Evolutionary conservation across 2,329 filamentous ascomycete genomes (phyloP), one percentile per base, ranked within the genome.

Genomic region (Akanthomyces muscarius): DNA sequence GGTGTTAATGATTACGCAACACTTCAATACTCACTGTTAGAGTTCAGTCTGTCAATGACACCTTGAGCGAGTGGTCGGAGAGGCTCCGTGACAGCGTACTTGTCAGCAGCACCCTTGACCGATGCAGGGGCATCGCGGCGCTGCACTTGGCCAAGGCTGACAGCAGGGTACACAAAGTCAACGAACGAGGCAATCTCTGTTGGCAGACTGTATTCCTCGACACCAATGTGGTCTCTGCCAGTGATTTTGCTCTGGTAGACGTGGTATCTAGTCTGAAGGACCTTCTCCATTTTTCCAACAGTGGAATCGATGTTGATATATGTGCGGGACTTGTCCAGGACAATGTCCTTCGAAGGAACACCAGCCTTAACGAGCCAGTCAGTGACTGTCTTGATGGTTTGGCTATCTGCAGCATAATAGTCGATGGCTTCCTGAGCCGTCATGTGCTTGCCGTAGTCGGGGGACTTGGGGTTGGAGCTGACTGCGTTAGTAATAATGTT

Each of bases 221-320:
- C 76, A 5, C 76, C 77, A 28, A 79, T 66, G 58, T 77, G 76
- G 28, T 66, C 65, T 18, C 71, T 66, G 63, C 75, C 66, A 4
- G 67, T 65, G 11, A 52, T 18, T n/a, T 68, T 66, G 66, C 83
- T 79, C 66, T 77, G 73, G 68, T 81, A 83, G 48, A 80, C 70
- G 65, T 83, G 78, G 68, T 84, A 85, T 64, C 82, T 74, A 3
- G 83, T 80, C 66, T 78, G 76, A 50, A 86, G 76, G 16, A 86
- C 75, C 23, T 71, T 70, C 69, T 86, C 83, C 13, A 80, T 77
- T 33, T 64, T 63, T 14, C 25, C 23, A 3, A 64, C 61, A 3
- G 62, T 64, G 4, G 65, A 61, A 18, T 66, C 60, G n/a, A 66
- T 48, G 7, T 59, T 60, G 25, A 66, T 38, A 48, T 82, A 86